Evolutionary conservation across 2,329 filamentous ascomycete genomes (phyloP), one percentile per base, ranked within the genome.

Genomic region (Chrysoporthe austroafricana): DNA sequence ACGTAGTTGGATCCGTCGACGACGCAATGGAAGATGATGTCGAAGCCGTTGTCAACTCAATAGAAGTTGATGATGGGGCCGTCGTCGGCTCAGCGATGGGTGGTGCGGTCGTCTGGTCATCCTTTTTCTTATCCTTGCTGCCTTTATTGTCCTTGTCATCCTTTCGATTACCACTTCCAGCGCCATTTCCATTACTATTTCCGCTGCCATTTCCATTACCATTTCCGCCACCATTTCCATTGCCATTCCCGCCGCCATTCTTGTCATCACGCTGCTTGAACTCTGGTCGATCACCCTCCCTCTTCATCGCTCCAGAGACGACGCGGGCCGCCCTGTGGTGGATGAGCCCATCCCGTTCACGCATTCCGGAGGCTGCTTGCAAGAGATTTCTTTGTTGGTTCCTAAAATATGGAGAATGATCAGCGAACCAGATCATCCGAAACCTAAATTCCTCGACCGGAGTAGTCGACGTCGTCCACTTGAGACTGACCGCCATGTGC

Each of bases 401-500:
- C 43, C 62, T 64, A 18, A 16, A 21, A 50, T n/a, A 16, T 58
- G 26, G 36, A 39, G 4, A 26, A n/a, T 14, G 36, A 56, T 56
- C 50, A 44, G 62, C 61, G 42, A 44, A 26, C n/a, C 16, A 1
- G 61, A 56, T 26, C 36, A 26, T 32, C 42, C 9, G 48, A 7
- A 13, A 14, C 14, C 11, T 21, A 7, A 32, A n/a, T 26, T 26
- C 36, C 32, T 32, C n/a, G n/a, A 9, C 36, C 26, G 13, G 62
- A 18, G 32, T 39, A 39, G 11, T 21, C 21, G 13, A 54, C 48
- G 7, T 7, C 39, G 43, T 44, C 36, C 36, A 56, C 43, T 39
- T 43, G 21, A 57, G 11, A 64, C 62, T 64, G 16, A 64, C 62
- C 52, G 18, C 39, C 43, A 46, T 57, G 54, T 50, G 18, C 16